Base-by-base conservation (phyloP, 2,329 filamentous ascomycete species). In the Hypoxylon sp. region DNA sequence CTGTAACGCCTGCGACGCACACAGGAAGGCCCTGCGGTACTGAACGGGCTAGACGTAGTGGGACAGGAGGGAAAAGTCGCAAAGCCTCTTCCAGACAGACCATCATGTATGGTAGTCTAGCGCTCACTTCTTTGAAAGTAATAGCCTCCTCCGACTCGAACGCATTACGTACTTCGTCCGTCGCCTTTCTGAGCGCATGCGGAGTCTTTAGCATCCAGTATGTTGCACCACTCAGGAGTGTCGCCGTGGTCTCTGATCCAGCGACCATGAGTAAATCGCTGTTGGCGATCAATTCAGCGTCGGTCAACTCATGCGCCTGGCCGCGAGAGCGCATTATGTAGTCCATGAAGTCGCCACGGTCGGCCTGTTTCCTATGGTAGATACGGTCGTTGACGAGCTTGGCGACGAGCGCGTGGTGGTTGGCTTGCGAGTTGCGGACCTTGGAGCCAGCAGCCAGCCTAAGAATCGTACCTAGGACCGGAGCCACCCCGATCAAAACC, bases 81-180 rank as follows among this genome's bases (percentile, higher is more conserved):
- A 74, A 53, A 1, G 52, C 72, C 45, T 75, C 73, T 11, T 74
- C 69, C 8, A 75, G 56, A 48, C 71, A 74, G 50, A 69, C 72
- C 27, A 70, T 60, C 65, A 75, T 63, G 30, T 74, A 74, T 2
- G 72, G 70, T 4, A 75, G 61, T 37, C 51, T 71, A 7, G 62
- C 37, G 27, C 65, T 64, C n/a, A 65, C 65, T 41, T 69, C 83
- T 3, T 78, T 73, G 25, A 86, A 78, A 12, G 73, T 78, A 53
- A 85, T 79, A 27, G 78, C 79, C 5, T 82, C 79, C 54, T 80
- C 81, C 5, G 80, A 82, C 66, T 80, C 79, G 70, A 86, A 80
- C 2, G 81, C 83, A 9, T 81, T 81, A 23, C 78, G 76, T 19
- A 86, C 79, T 62, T 85, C 82, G 65, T 70, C 64, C 4, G 65